Evolutionary conservation across 176 grass and related monocot species (phyloP), one percentile per base, ranked within the genome.

Genomic region (Carex littledalei): DNA sequence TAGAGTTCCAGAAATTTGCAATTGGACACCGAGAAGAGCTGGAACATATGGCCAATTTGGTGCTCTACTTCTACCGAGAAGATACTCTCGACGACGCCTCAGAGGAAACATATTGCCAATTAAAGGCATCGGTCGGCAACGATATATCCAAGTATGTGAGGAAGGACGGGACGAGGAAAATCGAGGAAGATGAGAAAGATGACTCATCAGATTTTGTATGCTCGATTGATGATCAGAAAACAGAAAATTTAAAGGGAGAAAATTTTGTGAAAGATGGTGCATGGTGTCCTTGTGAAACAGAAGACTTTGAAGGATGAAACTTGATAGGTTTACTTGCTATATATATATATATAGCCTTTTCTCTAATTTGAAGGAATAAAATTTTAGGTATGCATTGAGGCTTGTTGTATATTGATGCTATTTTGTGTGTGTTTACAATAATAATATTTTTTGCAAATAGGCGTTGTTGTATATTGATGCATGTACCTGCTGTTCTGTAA

Each of bases 181-280:
- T 67, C 14, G 80, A 83, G 35, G 29, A 65, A 17, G 59, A 65
- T 10, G 80, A 82, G 80, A 66, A 6, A 37, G 80, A 82, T 4
- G 62, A 83, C 20, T 54, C 41, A 0, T 63, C 41, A 35, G 80
- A 83, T 53, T 66, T 67, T 83, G 43, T 65, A 0, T 54, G 37
- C 47, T 83, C 67, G 80, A 59, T 31, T 34, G 14, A 43, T 39
- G 37, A 39, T 39, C 37, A 39, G 37, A 39, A 39, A 39, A 39
- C 5, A 6, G 2, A 35, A 35, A 1, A 5, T 39, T 39, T 39
- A 39, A 39, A 39, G 5, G 37, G 37, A 39, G 37, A 39, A 6
- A 39, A 39, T 39, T 39, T 39, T 6, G 5, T 39, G 37, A 39
- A 39, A 39, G 37, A 39, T 39, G 37, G 37, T 5, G 37, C 4